Evolutionary conservation across 306 rosid species (phyloP).

Genomic region (Myrica gale): DNA sequence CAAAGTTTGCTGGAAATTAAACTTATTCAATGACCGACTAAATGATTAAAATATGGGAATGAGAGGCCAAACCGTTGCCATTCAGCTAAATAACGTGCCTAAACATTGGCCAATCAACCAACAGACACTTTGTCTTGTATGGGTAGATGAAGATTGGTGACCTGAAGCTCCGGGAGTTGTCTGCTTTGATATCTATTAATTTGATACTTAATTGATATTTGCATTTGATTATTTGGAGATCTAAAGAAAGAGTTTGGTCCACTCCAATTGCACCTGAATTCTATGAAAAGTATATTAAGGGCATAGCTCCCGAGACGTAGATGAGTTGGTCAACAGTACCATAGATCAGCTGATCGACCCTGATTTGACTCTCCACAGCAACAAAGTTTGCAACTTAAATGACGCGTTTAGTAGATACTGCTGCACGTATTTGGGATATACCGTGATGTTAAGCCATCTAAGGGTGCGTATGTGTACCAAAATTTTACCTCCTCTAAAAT

Average conservation of each 20-base stretch:
- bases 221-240: not conserved
- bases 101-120: conserved; percentile 2
- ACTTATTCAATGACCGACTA: not conserved
- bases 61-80: not conserved
- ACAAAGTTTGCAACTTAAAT: too few species aligned
- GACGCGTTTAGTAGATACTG: too few species aligned
- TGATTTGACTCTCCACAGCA: too few species aligned
- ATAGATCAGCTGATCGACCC: too few species aligned
- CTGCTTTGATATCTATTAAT: not conserved
- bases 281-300: not conserved
- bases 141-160: not conserved
- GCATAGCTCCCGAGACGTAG: too few species aligned
- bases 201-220: not conserved
- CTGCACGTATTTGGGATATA: too few species aligned
- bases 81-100: too few species aligned
- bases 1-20: not conserved
- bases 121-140: not conserved
- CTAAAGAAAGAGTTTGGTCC: not conserved
- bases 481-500: too few species aligned
- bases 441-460: too few species aligned
- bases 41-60: not conserved
- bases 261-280: not conserved
- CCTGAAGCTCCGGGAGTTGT: not conserved
- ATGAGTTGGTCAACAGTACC: too few species aligned
- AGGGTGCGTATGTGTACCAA: too few species aligned